These are phyloP conservation scores for Lodderomyces parapsilosis DNA, from an alignment of 1,139 yeast genomes.

Conservation along the genomic window DNA sequence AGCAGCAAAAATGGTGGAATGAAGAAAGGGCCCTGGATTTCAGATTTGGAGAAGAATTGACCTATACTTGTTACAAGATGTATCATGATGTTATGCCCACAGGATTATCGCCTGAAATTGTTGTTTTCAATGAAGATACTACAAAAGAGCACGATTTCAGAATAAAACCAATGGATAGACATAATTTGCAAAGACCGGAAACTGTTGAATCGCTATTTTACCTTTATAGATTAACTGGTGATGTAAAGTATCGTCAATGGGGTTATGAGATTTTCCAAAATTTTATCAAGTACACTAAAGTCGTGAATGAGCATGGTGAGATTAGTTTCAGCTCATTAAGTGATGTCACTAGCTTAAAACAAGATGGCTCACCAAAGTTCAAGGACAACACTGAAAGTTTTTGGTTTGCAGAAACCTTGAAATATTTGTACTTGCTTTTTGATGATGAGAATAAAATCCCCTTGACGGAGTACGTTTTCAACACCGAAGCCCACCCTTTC, in stretches of 20 bases:
- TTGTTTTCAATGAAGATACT: constrained; percentile 58
- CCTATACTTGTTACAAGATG: constrained; percentile 82
- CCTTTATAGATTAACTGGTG: constrained; percentile 77
- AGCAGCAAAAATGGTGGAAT: constrained; percentile 34
- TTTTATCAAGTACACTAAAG: constrained; percentile 59
- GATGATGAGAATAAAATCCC: constrained; percentile 60
- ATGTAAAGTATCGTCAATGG: constrained; percentile 81
- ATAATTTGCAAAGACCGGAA: constrained; percentile 90
- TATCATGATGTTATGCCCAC: constrained; percentile 63
- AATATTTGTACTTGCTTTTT: constrained; percentile 80
- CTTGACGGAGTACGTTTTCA: constrained; percentile 71
- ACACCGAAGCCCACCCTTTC: constrained; percentile 92
- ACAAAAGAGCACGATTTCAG: constrained; percentile 49
- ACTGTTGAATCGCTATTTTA: constrained; percentile 88
- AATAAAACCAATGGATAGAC: constrained; percentile 72
- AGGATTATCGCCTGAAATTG: constrained; percentile 89
- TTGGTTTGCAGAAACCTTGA: constrained; percentile 93
- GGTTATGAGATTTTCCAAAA: constrained; percentile 83
- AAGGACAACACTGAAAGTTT: constrained; percentile 86
- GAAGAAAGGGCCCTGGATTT: constrained; percentile 50
- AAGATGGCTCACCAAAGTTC: constrained; percentile 37
- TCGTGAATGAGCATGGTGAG: constrained; percentile 51
- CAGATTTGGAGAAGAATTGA: constrained; percentile 69
- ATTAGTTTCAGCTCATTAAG: constrained; percentile 64
- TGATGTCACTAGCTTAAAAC: constrained; percentile 57